Base-by-base conservation (phyloP, 225 moss, liverwort and hornwort genomes). In the Bryoerythrophyllum caledonicum region DNA sequence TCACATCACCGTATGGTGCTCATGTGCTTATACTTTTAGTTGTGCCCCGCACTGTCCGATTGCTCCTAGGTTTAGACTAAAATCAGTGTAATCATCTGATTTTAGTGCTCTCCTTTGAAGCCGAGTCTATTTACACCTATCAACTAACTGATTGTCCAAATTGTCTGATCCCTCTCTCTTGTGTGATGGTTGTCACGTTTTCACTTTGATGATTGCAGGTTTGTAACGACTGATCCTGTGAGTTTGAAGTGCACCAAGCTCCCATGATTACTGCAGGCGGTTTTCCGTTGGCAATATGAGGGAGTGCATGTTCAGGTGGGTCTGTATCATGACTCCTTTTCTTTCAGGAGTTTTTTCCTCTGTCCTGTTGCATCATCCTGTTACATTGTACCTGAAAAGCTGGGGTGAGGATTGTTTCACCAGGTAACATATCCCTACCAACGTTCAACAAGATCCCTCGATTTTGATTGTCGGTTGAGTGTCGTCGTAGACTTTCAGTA, bases 1-100 rank as follows among this genome's bases (percentile, higher is more conserved):
- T n/a, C n/a, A n/a, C n/a, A n/a, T n/a, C n/a, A n/a, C n/a, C n/a
- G n/a, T n/a, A n/a, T n/a, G n/a, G n/a, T n/a, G n/a, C n/a, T n/a
- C n/a, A n/a, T n/a, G n/a, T n/a, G n/a, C n/a, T n/a, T n/a, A n/a
- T n/a, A 32, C 32, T 32, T 32, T 32, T n/a, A n/a, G 32, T 32
- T 32, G 32, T 32, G 32, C 32, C 32, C 1, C 5, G 4, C 1
- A 32, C 5, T 32, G 32, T 32, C 32, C 32, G 32, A 5, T 3
- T 32, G 80, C 30, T 84, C 84, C 5, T 32, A 10, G 9, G 38
- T 8, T 38, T 82, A 72, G 44, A 23, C 35, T 28, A 11, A 30
- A 27, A 35, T 68, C 28, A 27, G 16, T 20, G 5, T 49, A 49
- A 1, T 49, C 48, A 49, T 49, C 48, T 60, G 25, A 68, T 68